Percentiles rank a stretch among this genome's conserved stretches.
Evolutionary conservation across 2,329 filamentous ascomycete genomes (phyloP).

Genomic region (Penicillium sp.): DNA sequence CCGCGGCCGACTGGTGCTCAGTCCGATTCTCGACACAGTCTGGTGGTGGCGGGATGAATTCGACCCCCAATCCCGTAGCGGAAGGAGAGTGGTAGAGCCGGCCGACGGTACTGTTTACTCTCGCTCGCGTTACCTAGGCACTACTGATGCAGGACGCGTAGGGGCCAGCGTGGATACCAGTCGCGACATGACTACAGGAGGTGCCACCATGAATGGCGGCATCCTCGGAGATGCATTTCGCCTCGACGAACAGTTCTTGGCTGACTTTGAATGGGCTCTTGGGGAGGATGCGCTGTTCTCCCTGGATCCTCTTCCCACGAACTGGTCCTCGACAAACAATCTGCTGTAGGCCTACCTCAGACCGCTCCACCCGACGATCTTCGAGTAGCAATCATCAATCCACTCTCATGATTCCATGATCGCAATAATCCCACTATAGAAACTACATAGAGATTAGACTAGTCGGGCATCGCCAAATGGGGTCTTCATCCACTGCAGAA

Average conservation of each 20-base stretch:
- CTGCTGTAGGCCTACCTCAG: no score
- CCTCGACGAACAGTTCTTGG: conserved; percentile 40
- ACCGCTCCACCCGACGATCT: no score
- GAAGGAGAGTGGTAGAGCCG: conserved; percentile 11
- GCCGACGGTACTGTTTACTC: conserved; percentile 18
- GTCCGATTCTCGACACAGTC: conserved; percentile 39
- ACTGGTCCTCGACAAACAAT: conserved; percentile 20
- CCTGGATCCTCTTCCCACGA: conserved; percentile 23
- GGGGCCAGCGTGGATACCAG: conserved; percentile 5
- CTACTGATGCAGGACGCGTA: conserved; percentile 10
- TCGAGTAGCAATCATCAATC: no score
- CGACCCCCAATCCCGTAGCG: conserved; percentile 27
- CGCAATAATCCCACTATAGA: no score
- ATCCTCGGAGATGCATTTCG: conserved; percentile 18
- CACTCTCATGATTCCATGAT: no score
- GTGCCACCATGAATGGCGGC: conserved; percentile 1
- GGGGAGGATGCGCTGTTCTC: conserved; percentile 31
- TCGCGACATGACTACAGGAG: conserved; percentile 6
- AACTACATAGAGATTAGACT: no score
- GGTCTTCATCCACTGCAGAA: no score
- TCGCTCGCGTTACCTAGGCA: conserved; percentile 2
- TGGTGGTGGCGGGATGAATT: conserved; percentile 48
- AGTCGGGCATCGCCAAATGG: no score
- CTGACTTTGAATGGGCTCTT: conserved; percentile 41
- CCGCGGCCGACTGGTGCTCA: conserved; percentile 39